Base-by-base conservation (phyloP, 2,329 filamentous ascomycete genomes). In the Cryphonectria nitschkei region DNA sequence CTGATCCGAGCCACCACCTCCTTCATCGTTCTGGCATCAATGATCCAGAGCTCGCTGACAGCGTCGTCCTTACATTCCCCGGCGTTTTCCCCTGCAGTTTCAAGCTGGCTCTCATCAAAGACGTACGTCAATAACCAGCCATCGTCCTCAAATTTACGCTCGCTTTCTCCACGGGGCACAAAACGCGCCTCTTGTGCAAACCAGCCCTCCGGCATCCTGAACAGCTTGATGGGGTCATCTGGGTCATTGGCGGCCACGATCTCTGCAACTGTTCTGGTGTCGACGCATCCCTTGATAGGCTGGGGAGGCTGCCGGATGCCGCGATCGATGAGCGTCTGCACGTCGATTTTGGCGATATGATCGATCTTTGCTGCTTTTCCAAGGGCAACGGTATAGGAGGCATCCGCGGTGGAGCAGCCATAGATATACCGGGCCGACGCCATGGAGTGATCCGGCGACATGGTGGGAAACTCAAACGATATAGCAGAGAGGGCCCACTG, bases 141-240 rank as follows among this genome's bases (percentile, higher is more conserved):
- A 73, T 90, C 89, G 74, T 93, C 90, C 76, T 93, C 91, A 0
- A 74, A 77, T 0, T 61, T 70, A 0, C 81, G 78, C 14, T 79
- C 74, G 1, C 74, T 61, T 16, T 63, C 66, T 9, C 37, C 43
- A 0, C 85, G 79, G 3, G 89, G 81, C 5, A 93, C 85, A 72
- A 93, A 93, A 0, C 88, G 85, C 1, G 90, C 86, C 78, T 93
- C 91, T 76, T 93, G 90, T 0, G 89, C 89, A 72, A 84, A 93
- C 82, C 87, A 89, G 0, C 86, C 86, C 0, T 79, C 75, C 0
- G 91, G 91, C 76, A 92, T 84, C 22, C 79, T 79, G 78, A 93
- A 93, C 11, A 89, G 82, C 74, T 85, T 83, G 74, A 93, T 88
- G 0, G 89, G 83, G 72, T 91, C 88, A 0, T 85, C 73, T 0